Evolutionary conservation across 139 green algal genomes (phyloP), one percentile per base, ranked within the genome.

Genomic region (Desmodesmus armatus): DNA sequence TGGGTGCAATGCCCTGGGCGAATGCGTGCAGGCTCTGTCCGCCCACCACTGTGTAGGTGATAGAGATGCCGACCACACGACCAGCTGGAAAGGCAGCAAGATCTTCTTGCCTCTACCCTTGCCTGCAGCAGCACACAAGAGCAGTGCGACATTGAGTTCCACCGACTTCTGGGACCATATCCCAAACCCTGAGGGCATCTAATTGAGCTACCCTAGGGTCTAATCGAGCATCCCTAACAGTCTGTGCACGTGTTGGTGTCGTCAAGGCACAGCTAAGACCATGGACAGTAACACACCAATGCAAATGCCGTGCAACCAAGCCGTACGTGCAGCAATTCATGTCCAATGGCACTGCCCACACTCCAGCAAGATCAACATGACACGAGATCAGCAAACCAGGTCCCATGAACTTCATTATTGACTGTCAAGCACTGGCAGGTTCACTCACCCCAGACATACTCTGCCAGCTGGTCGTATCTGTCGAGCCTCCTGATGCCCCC

Each of bases 31-130:
- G 55, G 53, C 37, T 82, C 25, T 82, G 35, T 11, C 53, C 75
- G 17, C 75, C 75, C 11, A 79, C 53, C 55, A 82, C 75, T 31
- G 53, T 82, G 51, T 82, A 82, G 6, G 75, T 82, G 49, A 71
- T 82, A 2, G 75, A 51, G 13, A 82, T 58, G 25, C 75, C 75
- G 2, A 82, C 25, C 33, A 82, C 31, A 82, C 75, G n/a, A 39
- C 44, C 3, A 82, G 31, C 39, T 82, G 75, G 75, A 82, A 82
- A 19, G 75, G 75, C 51, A 82, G 75, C 51, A 82, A 37, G 2
- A 41, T 23, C 11, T 5, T 4, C 23, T 39, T 71, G 33, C 75
- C 75, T 29, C 19, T 53, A 9, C 47, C 33, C 5, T 23, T 25
- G 35, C 75, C 75, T 3, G 55, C 73, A 80, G 73, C n/a, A n/a